Conservation (phyloP, 139 green algal species). For the Spirogloea muscicola region DNA sequence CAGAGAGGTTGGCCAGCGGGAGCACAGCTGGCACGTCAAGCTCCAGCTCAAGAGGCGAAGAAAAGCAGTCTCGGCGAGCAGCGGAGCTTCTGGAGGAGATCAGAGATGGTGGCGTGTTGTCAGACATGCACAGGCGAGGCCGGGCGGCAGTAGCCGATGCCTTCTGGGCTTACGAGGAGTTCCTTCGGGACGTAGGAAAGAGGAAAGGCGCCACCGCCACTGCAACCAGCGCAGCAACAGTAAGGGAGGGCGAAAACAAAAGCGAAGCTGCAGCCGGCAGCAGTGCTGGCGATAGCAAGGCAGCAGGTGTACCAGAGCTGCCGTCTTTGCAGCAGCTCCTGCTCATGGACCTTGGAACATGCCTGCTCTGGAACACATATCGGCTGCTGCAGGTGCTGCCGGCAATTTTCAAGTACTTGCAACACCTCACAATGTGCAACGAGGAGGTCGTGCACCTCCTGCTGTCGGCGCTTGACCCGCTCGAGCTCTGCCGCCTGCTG, state of each 20-base stretch:
- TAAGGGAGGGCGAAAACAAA: not conserved
- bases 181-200: constrained; percentile 11
- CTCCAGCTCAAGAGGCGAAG: not conserved
- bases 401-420: constrained; percentile 19
- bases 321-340: not conserved
- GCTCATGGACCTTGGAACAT: not conserved
- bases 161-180: constrained; percentile 22
- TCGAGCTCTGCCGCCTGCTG: not conserved
- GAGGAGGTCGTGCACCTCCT: constrained; percentile 15
- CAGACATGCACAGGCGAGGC: not conserved
- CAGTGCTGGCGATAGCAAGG: not conserved
- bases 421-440: constrained; percentile 14
- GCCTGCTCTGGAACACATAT: constrained; percentile 27
- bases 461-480: not conserved
- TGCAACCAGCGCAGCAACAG: not conserved
- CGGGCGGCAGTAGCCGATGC: constrained; percentile 1
- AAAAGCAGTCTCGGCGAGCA: not conserved
- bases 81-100: not conserved
- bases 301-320: not conserved
- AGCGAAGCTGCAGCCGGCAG: not conserved
- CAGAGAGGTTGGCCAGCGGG: not conserved
- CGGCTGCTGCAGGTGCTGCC: constrained; percentile 16
- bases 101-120: not conserved
- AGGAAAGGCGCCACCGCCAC: not conserved
- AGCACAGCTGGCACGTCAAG: not conserved